phyloP scores from a whole-genome alignment of 2,329 filamentous ascomycete genomes.

The Claviceps africana region DNA sequence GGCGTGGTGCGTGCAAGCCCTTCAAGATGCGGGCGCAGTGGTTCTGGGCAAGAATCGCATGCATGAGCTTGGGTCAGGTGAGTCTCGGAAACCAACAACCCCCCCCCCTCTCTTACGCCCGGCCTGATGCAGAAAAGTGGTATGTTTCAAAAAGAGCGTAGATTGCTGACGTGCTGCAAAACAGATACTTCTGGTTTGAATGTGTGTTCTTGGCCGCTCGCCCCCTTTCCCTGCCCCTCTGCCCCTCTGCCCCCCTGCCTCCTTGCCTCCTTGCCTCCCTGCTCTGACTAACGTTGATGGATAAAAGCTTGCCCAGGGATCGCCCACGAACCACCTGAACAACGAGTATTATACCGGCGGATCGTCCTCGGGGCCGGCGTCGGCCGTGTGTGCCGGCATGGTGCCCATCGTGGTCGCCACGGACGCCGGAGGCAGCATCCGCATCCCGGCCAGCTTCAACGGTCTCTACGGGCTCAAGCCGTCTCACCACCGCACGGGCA shows the following conservation, averaged over 20 bases:
- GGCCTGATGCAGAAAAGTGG: no score
- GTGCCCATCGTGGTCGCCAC: constrained; percentile 64
- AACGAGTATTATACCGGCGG: constrained; percentile 65
- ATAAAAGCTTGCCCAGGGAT: constrained; percentile 46
- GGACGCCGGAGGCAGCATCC: constrained; percentile 63
- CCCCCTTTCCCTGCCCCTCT: no score
- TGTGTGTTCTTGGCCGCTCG: constrained; percentile 16
- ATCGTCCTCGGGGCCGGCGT: constrained; percentile 64
- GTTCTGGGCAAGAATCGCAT: constrained; percentile 65
- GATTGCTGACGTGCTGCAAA: not conserved
- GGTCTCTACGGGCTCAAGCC: constrained; percentile 73
- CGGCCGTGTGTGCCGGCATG: constrained; percentile 54
- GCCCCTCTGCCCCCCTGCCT: no score
- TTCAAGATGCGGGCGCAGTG: constrained; percentile 62
- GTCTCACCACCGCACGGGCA: constrained; percentile 54
- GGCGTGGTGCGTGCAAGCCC: constrained; percentile 55
- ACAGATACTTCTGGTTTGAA: constrained; percentile 74
- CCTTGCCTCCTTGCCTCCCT: not conserved
- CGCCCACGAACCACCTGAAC: constrained; percentile 67
- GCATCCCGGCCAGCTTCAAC: constrained; percentile 62
- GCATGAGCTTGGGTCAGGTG: constrained; percentile 61
- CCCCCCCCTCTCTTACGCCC: no score
- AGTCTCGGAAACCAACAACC: constrained; percentile 25
- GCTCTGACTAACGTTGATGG: constrained; percentile 20
- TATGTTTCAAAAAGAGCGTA: not conserved